Conservation (phyloP, 208 protist species). For the Leptomonas pyrrhocoris region DNA sequence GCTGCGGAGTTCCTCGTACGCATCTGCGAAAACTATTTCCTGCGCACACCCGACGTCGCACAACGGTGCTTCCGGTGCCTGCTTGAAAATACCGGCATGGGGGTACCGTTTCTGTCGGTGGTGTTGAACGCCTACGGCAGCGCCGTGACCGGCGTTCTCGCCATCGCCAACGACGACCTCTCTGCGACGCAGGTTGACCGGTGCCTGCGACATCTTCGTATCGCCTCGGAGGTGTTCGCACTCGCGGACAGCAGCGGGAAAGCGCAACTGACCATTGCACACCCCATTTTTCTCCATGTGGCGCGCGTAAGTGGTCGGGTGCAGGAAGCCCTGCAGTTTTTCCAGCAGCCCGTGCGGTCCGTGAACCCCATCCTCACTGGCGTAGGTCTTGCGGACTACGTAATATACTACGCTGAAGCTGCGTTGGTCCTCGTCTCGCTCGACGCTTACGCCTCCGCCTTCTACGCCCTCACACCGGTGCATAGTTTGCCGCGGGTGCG, state of each 20-base stretch:
- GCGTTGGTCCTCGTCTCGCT: conserved; percentile 41
- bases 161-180: background rate
- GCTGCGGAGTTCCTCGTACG: conserved; percentile 8
- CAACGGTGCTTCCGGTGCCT: conserved; percentile 6
- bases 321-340: conserved; percentile 39
- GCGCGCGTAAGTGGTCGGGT: conserved; percentile 28
- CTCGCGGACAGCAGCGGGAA: background rate
- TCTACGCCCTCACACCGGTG: conserved; percentile 35
- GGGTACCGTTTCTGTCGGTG: conserved; percentile 41
- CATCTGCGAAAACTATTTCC: conserved; percentile 25
- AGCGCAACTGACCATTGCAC: conserved; percentile 23
- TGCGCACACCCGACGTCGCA: conserved; percentile 8
- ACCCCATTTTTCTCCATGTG: conserved; percentile 33
- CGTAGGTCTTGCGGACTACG: conserved; percentile 41
- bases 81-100: conserved; percentile 27
- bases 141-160: conserved; percentile 18
- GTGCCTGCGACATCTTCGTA: conserved; percentile 16
- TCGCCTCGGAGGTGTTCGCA: conserved; percentile 9
- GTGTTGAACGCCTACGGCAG: conserved; percentile 58
- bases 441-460: conserved; percentile 45
- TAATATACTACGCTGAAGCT: conserved; percentile 52
- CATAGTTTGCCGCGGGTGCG: conserved; percentile 4
- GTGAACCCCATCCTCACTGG: conserved; percentile 42
- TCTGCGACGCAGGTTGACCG: background rate
- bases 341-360: conserved; percentile 41